phyloP scores from a whole-genome alignment of 495 filamentous ascomycete species.

The Lophiotrema nucula region DNA sequence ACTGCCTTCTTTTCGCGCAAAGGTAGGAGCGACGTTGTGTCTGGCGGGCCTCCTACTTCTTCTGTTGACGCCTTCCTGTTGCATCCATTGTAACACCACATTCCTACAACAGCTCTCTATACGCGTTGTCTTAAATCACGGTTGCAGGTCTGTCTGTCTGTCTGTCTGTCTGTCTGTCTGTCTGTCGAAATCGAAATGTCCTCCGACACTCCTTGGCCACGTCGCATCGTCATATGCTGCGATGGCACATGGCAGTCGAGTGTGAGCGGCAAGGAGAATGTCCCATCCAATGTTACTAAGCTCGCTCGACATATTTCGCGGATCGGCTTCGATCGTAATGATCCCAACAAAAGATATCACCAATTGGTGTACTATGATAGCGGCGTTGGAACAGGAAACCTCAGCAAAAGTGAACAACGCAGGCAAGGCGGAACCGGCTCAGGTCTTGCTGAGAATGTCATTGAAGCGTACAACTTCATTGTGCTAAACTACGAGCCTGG shows the following conservation, averaged over 20 bases:
- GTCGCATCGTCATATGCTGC: constrained; percentile 28
- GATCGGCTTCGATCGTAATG: constrained; percentile 14
- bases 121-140: too few species aligned
- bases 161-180: too few species aligned
- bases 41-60: too few species aligned
- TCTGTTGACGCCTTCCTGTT: too few species aligned
- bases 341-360: constrained; percentile 23
- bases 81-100: too few species aligned
- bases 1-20: not conserved
- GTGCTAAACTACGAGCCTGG: constrained; percentile 51
- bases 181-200: constrained; percentile 8
- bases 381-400: constrained; percentile 50
- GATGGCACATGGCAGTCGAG: constrained; percentile 34
- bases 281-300: constrained; percentile 34
- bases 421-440: constrained; percentile 37
- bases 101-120: too few species aligned
- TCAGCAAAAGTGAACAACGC: constrained; percentile 7
- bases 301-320: constrained; percentile 28
- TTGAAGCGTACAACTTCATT: constrained; percentile 53
- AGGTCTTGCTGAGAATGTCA: constrained; percentile 46
- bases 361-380: constrained; percentile 58
- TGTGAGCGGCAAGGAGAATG: constrained; percentile 13
- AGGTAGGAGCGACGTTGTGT: too few species aligned
- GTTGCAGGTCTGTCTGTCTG: too few species aligned
- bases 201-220: constrained; percentile 7